Evolutionary conservation across 192 early-diverging fungal species (phyloP), one percentile per base, ranked within the genome.

Genomic region (Backusella luteola): DNA sequence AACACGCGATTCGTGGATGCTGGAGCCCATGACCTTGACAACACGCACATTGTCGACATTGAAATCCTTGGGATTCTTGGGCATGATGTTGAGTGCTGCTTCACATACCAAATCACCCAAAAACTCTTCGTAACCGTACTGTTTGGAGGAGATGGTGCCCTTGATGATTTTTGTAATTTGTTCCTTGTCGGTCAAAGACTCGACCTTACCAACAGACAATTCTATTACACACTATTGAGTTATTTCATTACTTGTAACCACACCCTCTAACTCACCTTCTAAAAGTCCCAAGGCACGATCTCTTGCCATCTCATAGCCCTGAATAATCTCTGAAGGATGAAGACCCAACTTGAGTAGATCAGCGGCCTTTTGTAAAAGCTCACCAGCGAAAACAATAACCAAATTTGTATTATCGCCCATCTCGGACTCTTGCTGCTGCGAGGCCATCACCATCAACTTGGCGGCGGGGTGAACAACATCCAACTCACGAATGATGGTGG

Each of bases 381-480:
- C 95, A 73, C 96, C 95, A 66, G 95, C 94, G 77, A 99, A 93
- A 23, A 98, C 93, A 74, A 97, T 85, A 71, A 99, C 95, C 81
- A 97, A 92, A 88, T 99, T 99, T 75, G 97, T 98, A 11, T 90
- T 93, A 83, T 99, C 97, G 26, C 97, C 97, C 78, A 96, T 90
- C 88, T 99, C 97, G 5, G 92, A 88, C 84, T 99, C 97, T 84
- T 99, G 97, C 84, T 98, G 96, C 84, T 98, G 96, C 73, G 93
- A 94, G 42, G 96, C 96, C 93, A 96, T 91, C 38, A 99, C 97
- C 63, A 99, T 81, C 68, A 99, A 86, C 88, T 96, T 96, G 56
- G 96, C 97, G 3, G 97, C 97, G 6, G 97, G 97, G 83, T 99
- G 97, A 39, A 98, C 92, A 68, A 99, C 96, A 79, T 99, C 97